Evolutionary conservation across 1,284 basidiomycete genomes (phyloP), one percentile per base, ranked within the genome.

Genomic region (Melampsora occidentalis): DNA sequence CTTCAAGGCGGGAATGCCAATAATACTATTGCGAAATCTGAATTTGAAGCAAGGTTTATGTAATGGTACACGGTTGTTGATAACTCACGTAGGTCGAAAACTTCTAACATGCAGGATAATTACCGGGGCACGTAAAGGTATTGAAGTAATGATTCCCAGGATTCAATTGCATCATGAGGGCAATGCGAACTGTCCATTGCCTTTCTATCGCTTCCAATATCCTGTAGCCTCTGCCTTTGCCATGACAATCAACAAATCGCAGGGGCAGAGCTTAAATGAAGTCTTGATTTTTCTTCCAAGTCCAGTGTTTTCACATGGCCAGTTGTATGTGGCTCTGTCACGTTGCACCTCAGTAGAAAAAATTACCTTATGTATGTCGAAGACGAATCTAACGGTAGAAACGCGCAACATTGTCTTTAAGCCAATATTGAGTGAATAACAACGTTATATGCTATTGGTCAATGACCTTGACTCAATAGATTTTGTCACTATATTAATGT

Each of bases 181-280:
- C 1, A 48, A 73, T 14, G 5, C 1, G 4, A 28, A 28, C n/a
- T 62, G 28, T 25, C 35, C 25, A 14, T 12, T 62, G 2, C 5
- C 28, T 1, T 46, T 70, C 20, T 20, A 20, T 12, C 28, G 53
- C n/a, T n/a, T n/a, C n/a, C n/a, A n/a, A n/a, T 42, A 61, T 12
- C 69, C 69, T 2, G n/a, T 71, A 5, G 7, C 53, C 5, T 9
- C 62, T 2, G 69, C 69, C 5, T 71, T 71, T 71, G 57, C 57
- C 1, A 39, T 62, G 28, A 71, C 53, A 2, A 62, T 71, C 4
- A 71, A 71, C 35, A 71, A 71, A 46, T 59, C 69, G 5, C 69
- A 71, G 20, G 69, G 59, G 2, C 69, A 71, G 18, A 39, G 53
- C 7, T 39, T 71, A n/a, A 53, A 51, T 5, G 25, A 22, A 28